Evolutionary conservation across 2,329 filamentous ascomycete species (phyloP).

Genomic region (Epichloe hybrida): DNA sequence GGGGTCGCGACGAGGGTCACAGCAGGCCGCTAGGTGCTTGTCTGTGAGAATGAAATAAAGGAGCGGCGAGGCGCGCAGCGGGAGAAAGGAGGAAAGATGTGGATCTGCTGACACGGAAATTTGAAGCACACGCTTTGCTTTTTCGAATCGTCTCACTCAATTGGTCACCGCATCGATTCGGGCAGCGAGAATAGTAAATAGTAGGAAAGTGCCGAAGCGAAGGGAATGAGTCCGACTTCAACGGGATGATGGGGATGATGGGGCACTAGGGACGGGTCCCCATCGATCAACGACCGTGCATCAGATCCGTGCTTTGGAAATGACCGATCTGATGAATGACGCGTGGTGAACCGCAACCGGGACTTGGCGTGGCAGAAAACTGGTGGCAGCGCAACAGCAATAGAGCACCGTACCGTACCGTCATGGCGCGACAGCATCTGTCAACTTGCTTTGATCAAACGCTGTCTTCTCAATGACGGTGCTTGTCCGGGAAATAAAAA

Average conservation of each 20-base stretch:
- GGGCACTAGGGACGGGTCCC: not conserved
- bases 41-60: not conserved
- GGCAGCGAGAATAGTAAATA: too few species aligned
- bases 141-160: too few species aligned
- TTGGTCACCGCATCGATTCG: too few species aligned
- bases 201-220: too few species aligned
- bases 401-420: too few species aligned
- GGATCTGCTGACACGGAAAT: not conserved
- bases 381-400: too few species aligned
- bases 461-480: too few species aligned
- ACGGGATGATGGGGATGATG: not conserved
- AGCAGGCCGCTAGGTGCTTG: not conserved
- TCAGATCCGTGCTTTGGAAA: not conserved
- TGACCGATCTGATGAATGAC: not conserved
- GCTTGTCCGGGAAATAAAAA: too few species aligned
- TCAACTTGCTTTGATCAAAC: too few species aligned
- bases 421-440: too few species aligned
- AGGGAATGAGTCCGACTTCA: not conserved
- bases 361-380: not conserved
- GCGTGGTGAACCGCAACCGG: not conserved
- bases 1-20: not conserved
- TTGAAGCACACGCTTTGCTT: not conserved
- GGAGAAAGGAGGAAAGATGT: not conserved
- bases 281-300: not conserved
- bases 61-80: slow-evolving; percentile 1